Conservation (phyloP, 2,329 filamentous ascomycete genomes). For the Colletotrichum tabaci region DNA sequence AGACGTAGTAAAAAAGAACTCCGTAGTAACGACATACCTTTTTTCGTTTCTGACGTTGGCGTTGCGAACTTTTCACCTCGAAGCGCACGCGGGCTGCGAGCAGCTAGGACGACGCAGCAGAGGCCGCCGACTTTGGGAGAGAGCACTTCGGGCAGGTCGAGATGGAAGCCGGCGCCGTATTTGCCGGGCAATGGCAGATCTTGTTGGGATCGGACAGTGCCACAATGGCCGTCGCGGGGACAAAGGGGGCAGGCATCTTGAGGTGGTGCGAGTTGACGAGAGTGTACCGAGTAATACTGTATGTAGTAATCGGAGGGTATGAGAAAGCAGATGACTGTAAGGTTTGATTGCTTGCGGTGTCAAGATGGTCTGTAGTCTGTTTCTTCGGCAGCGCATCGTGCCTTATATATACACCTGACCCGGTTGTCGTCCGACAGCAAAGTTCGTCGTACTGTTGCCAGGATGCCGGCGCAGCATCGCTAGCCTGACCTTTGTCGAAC, state of each 20-base stretch:
- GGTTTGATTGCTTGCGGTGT: no score
- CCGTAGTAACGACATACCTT: neutral
- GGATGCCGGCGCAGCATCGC: neutral
- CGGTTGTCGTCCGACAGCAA: neutral
- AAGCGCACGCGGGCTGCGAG: neutral
- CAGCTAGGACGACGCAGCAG: neutral
- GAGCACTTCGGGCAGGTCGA: constrained; percentile 7
- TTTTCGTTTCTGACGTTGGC: neutral
- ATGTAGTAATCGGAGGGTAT: no score
- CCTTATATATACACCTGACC: neutral
- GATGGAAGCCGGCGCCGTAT: neutral
- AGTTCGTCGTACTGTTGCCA: neutral
- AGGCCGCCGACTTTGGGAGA: constrained; percentile 1
- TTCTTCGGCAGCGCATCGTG: neutral
- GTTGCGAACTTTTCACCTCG: neutral
- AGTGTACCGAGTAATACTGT: no score
- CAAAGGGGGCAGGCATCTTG: constrained; percentile 19
- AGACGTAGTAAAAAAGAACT: no score
- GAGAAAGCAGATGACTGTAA: no score
- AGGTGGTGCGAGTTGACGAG: neutral
- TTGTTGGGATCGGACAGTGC: constrained; percentile 15
- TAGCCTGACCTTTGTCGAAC: neutral
- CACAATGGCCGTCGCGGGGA: neutral
- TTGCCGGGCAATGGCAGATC: constrained; percentile 8
- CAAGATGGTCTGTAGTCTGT: no score